phyloP scores from a whole-genome alignment of 345 rosid genomes.

The Toxicodendron radicans region DNA sequence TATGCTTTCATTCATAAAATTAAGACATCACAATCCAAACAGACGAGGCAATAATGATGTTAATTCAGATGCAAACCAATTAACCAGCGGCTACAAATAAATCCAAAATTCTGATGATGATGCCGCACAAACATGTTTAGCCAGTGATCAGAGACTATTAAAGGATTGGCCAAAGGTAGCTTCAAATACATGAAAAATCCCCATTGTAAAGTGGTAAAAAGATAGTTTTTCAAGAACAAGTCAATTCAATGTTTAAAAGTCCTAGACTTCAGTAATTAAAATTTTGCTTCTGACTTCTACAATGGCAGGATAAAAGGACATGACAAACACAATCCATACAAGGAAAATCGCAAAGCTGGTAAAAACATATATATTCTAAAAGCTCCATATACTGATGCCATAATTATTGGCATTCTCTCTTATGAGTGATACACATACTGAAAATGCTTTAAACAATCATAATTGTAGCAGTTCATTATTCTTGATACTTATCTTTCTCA shows the following conservation, averaged over 20 bases:
- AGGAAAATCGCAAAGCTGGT: not conserved
- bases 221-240: not conserved
- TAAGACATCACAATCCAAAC: slow-evolving; percentile 2
- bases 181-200: not conserved
- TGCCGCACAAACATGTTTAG: not conserved
- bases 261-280: not conserved
- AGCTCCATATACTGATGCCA: not conserved
- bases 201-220: not conserved
- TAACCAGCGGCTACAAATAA: not conserved
- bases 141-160: not conserved
- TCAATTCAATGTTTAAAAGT: not conserved
- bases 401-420: not conserved
- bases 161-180: not conserved
- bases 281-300: not conserved
- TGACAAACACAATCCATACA: not conserved
- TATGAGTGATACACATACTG: not conserved
- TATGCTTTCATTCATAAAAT: slow-evolving; percentile 27
- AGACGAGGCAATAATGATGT: slow-evolving; percentile 1
- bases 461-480: not conserved
- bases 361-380: not conserved
- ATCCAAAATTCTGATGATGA: not conserved
- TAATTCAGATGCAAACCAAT: not conserved
- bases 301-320: not conserved
- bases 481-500: not conserved
- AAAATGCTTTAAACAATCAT: too few relatives aligned